Percentiles rank a stretch among this genome's conserved stretches.
Evolutionary conservation across 2,329 filamentous ascomycete species (phyloP).

Genomic region (Trichoderma semiorbis): DNA sequence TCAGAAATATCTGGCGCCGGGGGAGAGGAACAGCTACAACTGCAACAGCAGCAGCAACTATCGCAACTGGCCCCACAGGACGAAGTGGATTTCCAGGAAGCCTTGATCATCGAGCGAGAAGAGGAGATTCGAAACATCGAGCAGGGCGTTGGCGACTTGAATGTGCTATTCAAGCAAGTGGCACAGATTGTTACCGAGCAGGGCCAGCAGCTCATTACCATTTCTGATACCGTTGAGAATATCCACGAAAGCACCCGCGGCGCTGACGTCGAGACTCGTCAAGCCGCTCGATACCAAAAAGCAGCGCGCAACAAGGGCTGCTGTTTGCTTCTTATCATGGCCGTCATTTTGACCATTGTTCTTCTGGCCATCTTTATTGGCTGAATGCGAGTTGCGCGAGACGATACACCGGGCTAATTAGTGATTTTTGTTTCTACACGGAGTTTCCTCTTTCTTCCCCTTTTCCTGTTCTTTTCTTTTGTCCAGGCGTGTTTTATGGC

Average conservation of each 20-base stretch:
- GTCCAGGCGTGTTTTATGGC: background rate
- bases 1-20: constrained; percentile 43
- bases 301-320: constrained; percentile 92
- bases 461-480: constrained; percentile 3
- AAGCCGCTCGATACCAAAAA: constrained; percentile 89
- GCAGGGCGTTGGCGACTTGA: constrained; percentile 90
- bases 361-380: constrained; percentile 81
- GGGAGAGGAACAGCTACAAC: constrained; percentile 45
- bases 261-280: constrained; percentile 79
- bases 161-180: constrained; percentile 96
- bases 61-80: constrained; percentile 81
- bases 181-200: constrained; percentile 95
- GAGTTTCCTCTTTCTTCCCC: constrained; percentile 15
- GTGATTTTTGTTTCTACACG: background rate
- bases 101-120: constrained; percentile 92
- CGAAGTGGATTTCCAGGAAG: constrained; percentile 97
- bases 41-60: constrained; percentile 66
- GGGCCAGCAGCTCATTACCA: constrained; percentile 81
- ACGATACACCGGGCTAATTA: constrained; percentile 3
- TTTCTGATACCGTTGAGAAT: constrained; percentile 82
- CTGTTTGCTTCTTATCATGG: constrained; percentile 82
- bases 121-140: constrained; percentile 97
- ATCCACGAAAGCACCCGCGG: constrained; percentile 78
- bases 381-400: background rate
- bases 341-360: constrained; percentile 84